phyloP scores from a whole-genome alignment of 1,284 basidiomycete species.

The Ustilago tritici region DNA sequence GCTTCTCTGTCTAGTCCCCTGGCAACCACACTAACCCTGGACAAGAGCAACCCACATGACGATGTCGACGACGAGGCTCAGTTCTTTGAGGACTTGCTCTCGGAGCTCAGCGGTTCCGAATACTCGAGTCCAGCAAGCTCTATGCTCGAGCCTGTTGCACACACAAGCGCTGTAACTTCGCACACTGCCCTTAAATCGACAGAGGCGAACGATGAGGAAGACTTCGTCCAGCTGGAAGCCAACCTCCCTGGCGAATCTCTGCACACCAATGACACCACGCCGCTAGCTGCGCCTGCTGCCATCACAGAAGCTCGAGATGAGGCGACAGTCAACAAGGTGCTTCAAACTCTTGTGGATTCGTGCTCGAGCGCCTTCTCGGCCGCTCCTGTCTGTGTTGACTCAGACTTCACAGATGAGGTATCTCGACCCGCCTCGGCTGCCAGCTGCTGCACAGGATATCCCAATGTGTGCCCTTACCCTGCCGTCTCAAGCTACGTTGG shows the following conservation, averaged over 20 bases:
- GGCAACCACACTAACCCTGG: background rate
- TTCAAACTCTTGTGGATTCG: conserved; percentile 15
- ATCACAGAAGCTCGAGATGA: background rate
- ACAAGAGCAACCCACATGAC: background rate
- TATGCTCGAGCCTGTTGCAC: background rate
- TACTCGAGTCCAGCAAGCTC: background rate
- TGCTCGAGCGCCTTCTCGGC: conserved; percentile 17
- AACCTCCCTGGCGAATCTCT: background rate
- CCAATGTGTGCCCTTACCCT: conserved; percentile 50
- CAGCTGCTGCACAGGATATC: conserved; percentile 43
- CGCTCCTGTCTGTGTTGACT: conserved; percentile 14
- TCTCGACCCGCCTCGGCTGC: conserved; percentile 29
- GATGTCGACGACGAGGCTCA: conserved; percentile 38
- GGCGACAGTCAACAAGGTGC: background rate
- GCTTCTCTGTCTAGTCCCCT: background rate
- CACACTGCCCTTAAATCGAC: background rate
- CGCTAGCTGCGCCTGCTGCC: background rate
- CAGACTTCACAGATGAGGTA: conserved; percentile 36
- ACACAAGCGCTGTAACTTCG: background rate
- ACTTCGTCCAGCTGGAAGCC: conserved; percentile 38
- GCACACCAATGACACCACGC: background rate
- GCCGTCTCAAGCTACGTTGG: conserved; percentile 14
- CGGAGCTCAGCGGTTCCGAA: conserved; percentile 36
- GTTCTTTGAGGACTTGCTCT: conserved; percentile 50
- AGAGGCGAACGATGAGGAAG: conserved; percentile 19